phyloP scores from a whole-genome alignment of 164 flowering plant genomes.

The grape (Vitis vinifera) region ASM3070453v1 NC_081815.1:982501-983000 shows the following conservation, averaged over 20 bases:
- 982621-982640: too few species aligned
- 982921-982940: conserved; percentile 87
- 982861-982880: conserved; percentile 83
- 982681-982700: too few species aligned
- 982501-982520: too few species aligned
- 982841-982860: conserved; percentile 73
- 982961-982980: conserved; percentile 70
- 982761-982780: not conserved
- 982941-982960: conserved; percentile 80
- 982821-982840: conserved; percentile 87
- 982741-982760: not conserved
- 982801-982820: conserved; percentile 64
- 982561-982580: too few species aligned
- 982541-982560: too few species aligned
- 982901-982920: conserved; percentile 55
- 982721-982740: not conserved
- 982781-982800: conserved; percentile 17
- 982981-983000: conserved; percentile 61
- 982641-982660: too few species aligned
- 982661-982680: too few species aligned
- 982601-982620: too few species aligned
- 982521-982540: too few species aligned
- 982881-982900: conserved; percentile 82
- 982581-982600: too few species aligned
- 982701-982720: not conserved